phyloP scores from a whole-genome alignment of 768 basidiomycete species.

The Lactarius psammicola region DNA sequence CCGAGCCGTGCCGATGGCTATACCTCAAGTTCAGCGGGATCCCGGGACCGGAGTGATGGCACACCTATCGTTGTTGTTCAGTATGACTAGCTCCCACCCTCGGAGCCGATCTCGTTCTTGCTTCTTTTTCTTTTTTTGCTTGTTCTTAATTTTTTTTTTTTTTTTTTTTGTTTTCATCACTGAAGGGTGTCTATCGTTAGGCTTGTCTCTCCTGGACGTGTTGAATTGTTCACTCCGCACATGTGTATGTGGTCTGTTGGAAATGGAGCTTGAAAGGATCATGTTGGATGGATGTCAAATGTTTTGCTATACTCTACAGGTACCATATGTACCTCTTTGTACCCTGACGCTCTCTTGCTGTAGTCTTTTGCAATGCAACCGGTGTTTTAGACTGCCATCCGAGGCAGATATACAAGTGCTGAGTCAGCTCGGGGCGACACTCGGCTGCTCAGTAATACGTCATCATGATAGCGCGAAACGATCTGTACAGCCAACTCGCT shows the following conservation, averaged over 20 bases:
- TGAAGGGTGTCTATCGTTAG: neutral
- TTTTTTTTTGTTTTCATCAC: neutral
- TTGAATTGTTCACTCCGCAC: neutral
- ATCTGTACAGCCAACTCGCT: neutral
- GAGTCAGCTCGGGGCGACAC: neutral
- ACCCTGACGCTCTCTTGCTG: neutral
- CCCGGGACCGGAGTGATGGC: slow-evolving; percentile 6
- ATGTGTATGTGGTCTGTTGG: neutral
- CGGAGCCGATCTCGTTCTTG: neutral
- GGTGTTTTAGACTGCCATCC: neutral
- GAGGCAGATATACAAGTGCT: neutral
- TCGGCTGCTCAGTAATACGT: neutral
- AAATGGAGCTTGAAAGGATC: neutral
- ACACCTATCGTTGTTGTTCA: too few species aligned
- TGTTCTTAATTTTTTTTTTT: neutral
- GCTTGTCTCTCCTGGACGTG: neutral
- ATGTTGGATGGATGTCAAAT: neutral
- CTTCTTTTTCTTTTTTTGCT: neutral
- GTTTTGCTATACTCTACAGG: slow-evolving; percentile 1
- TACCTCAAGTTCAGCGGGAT: slow-evolving; percentile 3
- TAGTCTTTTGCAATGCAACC: neutral
- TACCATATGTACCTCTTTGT: slow-evolving; percentile 1
- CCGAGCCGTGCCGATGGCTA: slow-evolving; percentile 14
- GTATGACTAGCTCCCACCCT: neutral
- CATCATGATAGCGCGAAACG: neutral